A percentile compares a stretch with the other conserved stretches of the same genome.
Conservation (phyloP, 176 grass and related monocot species). For the Eleusine coracana region DNA sequence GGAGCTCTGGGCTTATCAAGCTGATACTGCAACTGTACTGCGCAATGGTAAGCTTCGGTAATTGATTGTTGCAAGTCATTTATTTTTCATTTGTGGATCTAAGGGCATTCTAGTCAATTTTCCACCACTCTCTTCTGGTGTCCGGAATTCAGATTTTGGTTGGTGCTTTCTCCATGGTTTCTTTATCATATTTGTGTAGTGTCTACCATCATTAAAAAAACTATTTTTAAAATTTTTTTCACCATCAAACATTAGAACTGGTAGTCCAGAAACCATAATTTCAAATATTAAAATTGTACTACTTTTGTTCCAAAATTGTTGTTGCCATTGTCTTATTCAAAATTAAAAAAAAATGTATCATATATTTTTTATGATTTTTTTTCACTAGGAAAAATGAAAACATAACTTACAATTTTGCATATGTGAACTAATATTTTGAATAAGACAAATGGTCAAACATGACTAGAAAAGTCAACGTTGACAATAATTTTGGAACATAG, state of each 20-base stretch:
- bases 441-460: no score
- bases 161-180: background rate
- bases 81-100: background rate
- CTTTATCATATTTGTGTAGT: background rate
- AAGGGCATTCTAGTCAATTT: background rate
- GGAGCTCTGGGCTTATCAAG: slow-evolving; percentile 97
- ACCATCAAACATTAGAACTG: background rate
- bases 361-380: no score
- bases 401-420: no score
- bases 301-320: no score
- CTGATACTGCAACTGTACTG: slow-evolving; percentile 93
- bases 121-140: background rate
- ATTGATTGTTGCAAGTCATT: slow-evolving; percentile 23
- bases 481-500: no score
- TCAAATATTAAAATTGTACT: background rate
- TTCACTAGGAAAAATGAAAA: no score
- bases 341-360: no score
- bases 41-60: slow-evolving; percentile 74
- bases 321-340: no score
- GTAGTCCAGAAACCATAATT: background rate
- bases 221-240: background rate
- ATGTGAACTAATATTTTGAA: no score
- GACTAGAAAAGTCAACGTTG: no score
- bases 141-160: background rate
- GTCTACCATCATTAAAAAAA: background rate